These are phyloP conservation scores for Jacaranda copaia DNA, from an alignment of 257 asterid genomes.

Conservation along the genomic window DNA sequence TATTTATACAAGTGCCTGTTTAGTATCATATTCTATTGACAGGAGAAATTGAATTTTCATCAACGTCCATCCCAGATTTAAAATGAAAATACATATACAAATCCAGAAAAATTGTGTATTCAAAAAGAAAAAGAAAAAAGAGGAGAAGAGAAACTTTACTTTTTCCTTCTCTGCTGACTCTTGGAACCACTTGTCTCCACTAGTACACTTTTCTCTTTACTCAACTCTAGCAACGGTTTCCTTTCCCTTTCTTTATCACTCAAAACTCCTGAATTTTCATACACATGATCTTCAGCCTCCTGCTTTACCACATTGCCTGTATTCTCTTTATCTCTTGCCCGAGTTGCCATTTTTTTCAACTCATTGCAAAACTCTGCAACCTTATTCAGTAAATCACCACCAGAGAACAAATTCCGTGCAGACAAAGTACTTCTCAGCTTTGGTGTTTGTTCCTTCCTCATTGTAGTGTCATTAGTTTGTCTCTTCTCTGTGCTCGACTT, in stretches of 20 bases:
- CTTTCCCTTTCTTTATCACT: constrained; percentile 64
- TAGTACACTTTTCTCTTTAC: constrained; percentile 53
- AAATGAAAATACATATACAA: too few relatives aligned
- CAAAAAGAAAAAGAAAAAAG: not conserved
- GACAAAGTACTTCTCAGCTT: constrained; percentile 85
- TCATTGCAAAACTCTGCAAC: constrained; percentile 90
- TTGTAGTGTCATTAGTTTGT: constrained; percentile 32
- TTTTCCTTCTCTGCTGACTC: constrained; percentile 68
- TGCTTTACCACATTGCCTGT: constrained; percentile 31
- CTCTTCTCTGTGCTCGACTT: constrained; percentile 73
- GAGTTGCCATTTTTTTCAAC: constrained; percentile 73
- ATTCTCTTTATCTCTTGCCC: constrained; percentile 58
- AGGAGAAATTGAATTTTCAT: too few relatives aligned
- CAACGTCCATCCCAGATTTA: too few relatives aligned
- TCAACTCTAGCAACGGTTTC: constrained; percentile 69
- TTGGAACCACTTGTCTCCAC: constrained; percentile 50
- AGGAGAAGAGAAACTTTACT: constrained; percentile 48
- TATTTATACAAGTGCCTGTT: too few relatives aligned
- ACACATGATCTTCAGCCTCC: constrained; percentile 19
- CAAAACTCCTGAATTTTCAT: constrained; percentile 28
- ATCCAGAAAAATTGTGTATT: not conserved
- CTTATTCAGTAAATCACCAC: constrained; percentile 80
- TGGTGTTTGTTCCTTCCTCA: constrained; percentile 51
- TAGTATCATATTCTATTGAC: too few relatives aligned
- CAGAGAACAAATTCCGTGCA: constrained; percentile 82